Conservation (phyloP, 805 yeast species). For the Komagataella populi region DNA sequence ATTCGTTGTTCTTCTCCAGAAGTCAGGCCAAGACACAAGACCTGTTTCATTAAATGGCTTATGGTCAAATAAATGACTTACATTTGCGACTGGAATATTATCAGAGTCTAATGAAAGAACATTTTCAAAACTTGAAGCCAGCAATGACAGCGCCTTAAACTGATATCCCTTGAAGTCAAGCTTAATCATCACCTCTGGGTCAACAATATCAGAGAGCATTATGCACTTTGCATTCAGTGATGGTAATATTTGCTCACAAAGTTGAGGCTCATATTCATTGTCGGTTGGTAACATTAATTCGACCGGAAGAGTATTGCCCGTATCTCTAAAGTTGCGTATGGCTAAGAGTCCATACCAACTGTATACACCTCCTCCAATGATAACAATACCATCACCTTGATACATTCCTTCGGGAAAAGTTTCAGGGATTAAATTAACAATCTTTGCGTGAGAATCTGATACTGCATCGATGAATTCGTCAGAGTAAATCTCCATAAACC, state of each 20-base stretch:
- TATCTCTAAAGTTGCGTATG: conserved; percentile 27
- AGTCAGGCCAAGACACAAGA: conserved; percentile 53
- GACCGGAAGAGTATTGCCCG: conserved; percentile 34
- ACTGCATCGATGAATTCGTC: conserved; percentile 29
- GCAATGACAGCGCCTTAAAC: conserved; percentile 22
- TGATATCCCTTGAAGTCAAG: conserved; percentile 18
- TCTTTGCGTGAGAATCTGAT: conserved; percentile 29
- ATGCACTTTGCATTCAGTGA: conserved; percentile 25
- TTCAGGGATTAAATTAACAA: conserved; percentile 33
- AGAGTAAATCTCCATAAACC: conserved; percentile 10
- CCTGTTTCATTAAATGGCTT: conserved; percentile 29
- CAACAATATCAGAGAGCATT: conserved; percentile 22
- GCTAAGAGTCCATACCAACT: conserved; percentile 37
- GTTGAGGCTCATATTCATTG: conserved; percentile 21
- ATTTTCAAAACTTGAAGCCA: conserved; percentile 33
- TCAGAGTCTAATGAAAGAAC: conserved; percentile 32
- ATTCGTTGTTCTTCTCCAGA: conserved; percentile 51
- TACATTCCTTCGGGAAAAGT: conserved; percentile 23
- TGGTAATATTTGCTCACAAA: conserved; percentile 26
- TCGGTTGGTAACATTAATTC: conserved; percentile 24
- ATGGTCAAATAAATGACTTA: conserved; percentile 33
- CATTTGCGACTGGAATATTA: conserved; percentile 32
- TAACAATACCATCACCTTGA: conserved; percentile 41
- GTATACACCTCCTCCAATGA: conserved; percentile 47
- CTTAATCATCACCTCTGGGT: conserved; percentile 9